Evolutionary conservation across 139 green algal species (phyloP).

Genomic region (Chlamydomonas sphaeroides): DNA sequence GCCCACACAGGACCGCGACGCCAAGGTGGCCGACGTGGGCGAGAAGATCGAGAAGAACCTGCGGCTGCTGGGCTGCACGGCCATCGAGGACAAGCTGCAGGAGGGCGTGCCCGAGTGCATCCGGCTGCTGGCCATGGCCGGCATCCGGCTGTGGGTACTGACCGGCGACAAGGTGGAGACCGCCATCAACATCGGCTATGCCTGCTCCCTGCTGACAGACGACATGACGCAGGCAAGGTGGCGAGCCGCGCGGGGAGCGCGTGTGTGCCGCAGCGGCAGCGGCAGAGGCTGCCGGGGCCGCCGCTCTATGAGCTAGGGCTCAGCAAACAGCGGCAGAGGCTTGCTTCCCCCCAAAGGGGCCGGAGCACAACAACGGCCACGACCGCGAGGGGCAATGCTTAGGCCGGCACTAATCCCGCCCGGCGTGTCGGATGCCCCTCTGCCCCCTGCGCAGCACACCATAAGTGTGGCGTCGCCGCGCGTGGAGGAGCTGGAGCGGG

Average conservation of each 20-base stretch:
- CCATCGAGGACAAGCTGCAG: constrained; percentile 99
- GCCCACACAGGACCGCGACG: constrained; percentile 65
- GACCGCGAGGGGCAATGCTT: no score
- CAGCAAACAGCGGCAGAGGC: no score
- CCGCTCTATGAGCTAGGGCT: no score
- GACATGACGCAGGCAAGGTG: constrained; percentile 65
- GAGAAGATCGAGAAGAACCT: constrained; percentile 81
- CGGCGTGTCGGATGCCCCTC: background rate
- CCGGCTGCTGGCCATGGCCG: constrained; percentile 81
- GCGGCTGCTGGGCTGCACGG: constrained; percentile 93
- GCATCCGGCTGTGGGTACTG: constrained; percentile 95
- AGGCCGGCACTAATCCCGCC: no score
- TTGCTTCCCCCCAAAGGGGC: no score
- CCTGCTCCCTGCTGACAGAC: constrained; percentile 84
- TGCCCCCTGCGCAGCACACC: background rate
- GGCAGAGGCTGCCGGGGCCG: no score
- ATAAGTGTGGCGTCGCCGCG: background rate
- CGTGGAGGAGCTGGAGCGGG: background rate
- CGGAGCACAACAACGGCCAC: no score
- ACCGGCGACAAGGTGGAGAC: constrained; percentile 90
- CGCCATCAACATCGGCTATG: constrained; percentile 93
- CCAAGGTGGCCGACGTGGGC: constrained; percentile 56
- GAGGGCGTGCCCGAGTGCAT: constrained; percentile 95
- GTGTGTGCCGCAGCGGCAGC: no score
- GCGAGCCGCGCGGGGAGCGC: no score